Evolutionary conservation across 768 basidiomycete species (phyloP).

Genomic region (Naganishia vaughanmartiniae): DNA sequence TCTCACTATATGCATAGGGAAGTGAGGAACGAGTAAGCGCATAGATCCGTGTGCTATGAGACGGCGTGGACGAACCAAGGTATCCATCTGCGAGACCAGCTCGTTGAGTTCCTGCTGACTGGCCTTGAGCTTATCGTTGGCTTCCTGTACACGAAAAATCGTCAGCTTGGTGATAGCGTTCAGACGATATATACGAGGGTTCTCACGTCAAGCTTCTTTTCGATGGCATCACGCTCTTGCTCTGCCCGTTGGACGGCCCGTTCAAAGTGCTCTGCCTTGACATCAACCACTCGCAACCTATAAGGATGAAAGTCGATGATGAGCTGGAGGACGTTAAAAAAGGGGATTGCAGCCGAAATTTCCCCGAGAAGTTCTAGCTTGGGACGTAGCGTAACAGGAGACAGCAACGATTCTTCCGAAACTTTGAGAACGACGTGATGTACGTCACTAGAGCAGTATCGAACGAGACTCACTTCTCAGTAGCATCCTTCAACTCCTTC

Average conservation of each 20-base stretch:
- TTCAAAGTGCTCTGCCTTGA: slow-evolving; percentile 98
- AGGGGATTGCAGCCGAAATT: not conserved
- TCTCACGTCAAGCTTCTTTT: slow-evolving; percentile 88
- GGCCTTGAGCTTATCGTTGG: slow-evolving; percentile 62
- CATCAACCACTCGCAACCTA: slow-evolving; percentile 91
- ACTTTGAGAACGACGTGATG: not conserved
- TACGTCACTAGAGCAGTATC: not conserved
- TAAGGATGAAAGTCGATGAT: not conserved
- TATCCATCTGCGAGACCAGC: slow-evolving; percentile 72
- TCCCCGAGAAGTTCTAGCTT: not conserved
- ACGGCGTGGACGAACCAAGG: slow-evolving; percentile 48
- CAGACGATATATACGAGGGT: not conserved
- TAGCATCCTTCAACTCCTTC: slow-evolving; percentile 93
- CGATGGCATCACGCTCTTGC: slow-evolving; percentile 87
- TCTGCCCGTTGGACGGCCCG: slow-evolving; percentile 80
- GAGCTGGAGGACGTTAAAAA: not conserved
- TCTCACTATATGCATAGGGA: not conserved
- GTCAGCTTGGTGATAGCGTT: not conserved
- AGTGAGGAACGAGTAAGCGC: not conserved
- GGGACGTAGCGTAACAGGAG: not conserved
- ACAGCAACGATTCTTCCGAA: too few species aligned
- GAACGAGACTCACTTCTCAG: slow-evolving; percentile 78
- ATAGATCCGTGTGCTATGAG: not conserved
- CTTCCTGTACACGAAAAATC: not conserved
- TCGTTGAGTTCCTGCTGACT: slow-evolving; percentile 82